Base-by-base conservation (phyloP, 2,329 filamentous ascomycete species). In the Fusarium subglutinans region DNA sequence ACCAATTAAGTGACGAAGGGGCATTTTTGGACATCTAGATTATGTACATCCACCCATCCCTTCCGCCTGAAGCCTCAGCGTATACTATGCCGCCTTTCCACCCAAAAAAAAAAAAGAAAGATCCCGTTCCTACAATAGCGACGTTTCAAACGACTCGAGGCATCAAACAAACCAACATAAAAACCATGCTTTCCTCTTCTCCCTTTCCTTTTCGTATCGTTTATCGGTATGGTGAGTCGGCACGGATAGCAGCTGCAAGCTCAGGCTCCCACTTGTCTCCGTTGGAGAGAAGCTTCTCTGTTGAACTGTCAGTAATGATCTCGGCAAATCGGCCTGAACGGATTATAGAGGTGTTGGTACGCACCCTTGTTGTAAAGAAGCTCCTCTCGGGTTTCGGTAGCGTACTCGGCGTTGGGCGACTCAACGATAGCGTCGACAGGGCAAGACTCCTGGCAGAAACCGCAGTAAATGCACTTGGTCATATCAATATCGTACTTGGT, bases 401-500 rank as follows among this genome's bases (percentile, higher is more conserved):
- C 86, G 78, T 91, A 90, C 81, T 91, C 89, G 77, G 89, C 88
- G 77, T 90, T 90, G 76, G 89, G 89, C 55, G 86, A 89, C 83
- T 90, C 89, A 63, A 91, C 89, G 76, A 90, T 99, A 69, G 96
- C 96, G 85, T 99, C 96, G 63, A 99, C 96, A 50, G 96, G 96
- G 87, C 96, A 99, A 76, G 94, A 97, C 88, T 99, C 96, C 87
- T 98, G 96, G 90, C 96, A 98, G 87, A 97, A 97, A 58, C 96
- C 96, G 84, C 96, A 98, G 91, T 98, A 99, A 85, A 99, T 99
- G 87, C 96, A 99, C 90, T 99, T 99, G 81, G 96, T 98, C 96
- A 99, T 99, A 86, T 99, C 96, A 82, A 99, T 98, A 83, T 99
- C 96, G 86, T 99, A 99, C 82, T 96, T 92, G 69, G 96, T 98